phyloP scores from a whole-genome alignment of 108 stramenopile species.

The Skeletonema costatum region DNA sequence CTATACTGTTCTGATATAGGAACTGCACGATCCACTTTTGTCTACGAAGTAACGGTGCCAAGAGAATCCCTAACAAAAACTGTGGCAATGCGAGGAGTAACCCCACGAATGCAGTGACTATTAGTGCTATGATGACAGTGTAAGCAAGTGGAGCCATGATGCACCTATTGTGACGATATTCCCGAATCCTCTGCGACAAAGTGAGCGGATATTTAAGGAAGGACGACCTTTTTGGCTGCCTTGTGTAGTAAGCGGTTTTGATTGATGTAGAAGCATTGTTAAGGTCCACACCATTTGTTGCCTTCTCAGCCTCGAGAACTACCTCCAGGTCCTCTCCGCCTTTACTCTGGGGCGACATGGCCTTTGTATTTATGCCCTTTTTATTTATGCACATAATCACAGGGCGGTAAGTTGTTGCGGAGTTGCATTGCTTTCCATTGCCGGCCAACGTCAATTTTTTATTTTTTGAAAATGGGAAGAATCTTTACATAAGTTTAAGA shows the following conservation, averaged over 20 bases:
- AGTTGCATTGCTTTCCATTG: no score
- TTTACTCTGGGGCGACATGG: constrained; percentile 2
- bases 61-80: constrained; percentile 64
- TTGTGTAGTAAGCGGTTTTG: constrained; percentile 14
- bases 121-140: constrained; percentile 49
- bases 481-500: no score
- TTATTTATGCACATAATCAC: neutral
- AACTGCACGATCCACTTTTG: constrained; percentile 75
- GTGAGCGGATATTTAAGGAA: constrained; percentile 3
- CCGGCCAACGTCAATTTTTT: no score
- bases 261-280: neutral
- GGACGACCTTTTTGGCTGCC: neutral
- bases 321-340: neutral
- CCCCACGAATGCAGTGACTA: constrained; percentile 47
- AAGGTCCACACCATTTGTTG: neutral
- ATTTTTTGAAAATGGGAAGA: no score
- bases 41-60: constrained; percentile 58
- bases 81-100: constrained; percentile 58
- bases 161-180: constrained; percentile 73
- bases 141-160: constrained; percentile 71
- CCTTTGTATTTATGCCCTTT: neutral
- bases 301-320: neutral
- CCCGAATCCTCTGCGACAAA: constrained; percentile 41
- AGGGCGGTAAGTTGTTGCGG: neutral
- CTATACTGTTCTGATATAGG: constrained; percentile 65